Conservation (phyloP, 768 basidiomycete species). For the Tephrocybe sp. region DNA sequence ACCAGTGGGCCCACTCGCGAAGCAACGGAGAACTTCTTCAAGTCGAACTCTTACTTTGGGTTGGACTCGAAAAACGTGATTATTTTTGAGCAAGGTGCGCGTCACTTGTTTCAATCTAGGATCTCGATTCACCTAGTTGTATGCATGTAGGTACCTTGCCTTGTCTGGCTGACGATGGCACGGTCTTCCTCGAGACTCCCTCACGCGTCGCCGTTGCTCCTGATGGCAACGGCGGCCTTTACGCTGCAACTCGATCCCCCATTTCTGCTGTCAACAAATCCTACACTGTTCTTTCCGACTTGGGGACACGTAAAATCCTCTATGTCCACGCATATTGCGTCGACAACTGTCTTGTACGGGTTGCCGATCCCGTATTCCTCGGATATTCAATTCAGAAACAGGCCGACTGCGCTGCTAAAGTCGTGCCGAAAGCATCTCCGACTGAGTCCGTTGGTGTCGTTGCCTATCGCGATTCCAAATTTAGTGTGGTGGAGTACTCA, state of each 20-base stretch:
- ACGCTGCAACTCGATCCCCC: constrained; percentile 86
- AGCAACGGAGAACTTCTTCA: constrained; percentile 87
- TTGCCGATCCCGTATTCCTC: constrained; percentile 96
- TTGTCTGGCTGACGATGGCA: constrained; percentile 92
- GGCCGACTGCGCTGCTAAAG: constrained; percentile 93
- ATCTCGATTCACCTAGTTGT: constrained; percentile 3
- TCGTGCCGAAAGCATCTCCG: constrained; percentile 85
- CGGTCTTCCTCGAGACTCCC: constrained; percentile 80
- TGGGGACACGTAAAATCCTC: constrained; percentile 69
- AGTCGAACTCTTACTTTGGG: constrained; percentile 76
- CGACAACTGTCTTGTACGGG: constrained; percentile 97
- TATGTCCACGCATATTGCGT: constrained; percentile 97
- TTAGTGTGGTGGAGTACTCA: constrained; percentile 95
- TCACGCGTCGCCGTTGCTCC: constrained; percentile 92
- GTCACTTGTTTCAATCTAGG: constrained; percentile 6
- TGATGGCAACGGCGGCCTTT: constrained; percentile 97
- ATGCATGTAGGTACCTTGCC: constrained; percentile 79
- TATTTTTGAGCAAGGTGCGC: constrained; percentile 93
- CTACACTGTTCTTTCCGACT: constrained; percentile 81
- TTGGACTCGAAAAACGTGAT: constrained; percentile 78
- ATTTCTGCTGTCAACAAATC: constrained; percentile 58
- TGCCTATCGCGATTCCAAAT: constrained; percentile 79
- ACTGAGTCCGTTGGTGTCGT: constrained; percentile 96
- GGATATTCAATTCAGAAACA: constrained; percentile 90
- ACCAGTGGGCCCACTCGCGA: constrained; percentile 93